Evolutionary conservation across 1,139 yeast genomes (phyloP).

Genomic region (Debaryomycetaceae sp.): DNA sequence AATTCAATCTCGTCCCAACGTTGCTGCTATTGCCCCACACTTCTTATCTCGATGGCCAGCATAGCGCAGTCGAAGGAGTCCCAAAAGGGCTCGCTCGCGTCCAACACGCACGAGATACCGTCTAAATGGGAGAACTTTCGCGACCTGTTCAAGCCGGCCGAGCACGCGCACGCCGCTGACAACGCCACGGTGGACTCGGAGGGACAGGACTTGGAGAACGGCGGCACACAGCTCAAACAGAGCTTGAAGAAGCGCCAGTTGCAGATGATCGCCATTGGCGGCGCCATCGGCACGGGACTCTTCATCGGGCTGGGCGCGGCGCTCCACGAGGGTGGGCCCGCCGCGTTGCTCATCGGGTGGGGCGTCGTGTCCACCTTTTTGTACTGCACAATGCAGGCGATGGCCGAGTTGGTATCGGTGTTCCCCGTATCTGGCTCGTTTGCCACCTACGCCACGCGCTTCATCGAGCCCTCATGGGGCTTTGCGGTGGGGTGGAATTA

Average conservation of each 20-base stretch:
- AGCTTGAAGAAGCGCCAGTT: conserved; percentile 30
- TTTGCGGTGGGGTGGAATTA: conserved; percentile 74
- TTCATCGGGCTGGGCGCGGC: conserved; percentile 37
- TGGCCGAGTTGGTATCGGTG: conserved; percentile 64
- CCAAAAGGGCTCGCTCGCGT: conserved; percentile 3
- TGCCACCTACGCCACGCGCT: conserved; percentile 60
- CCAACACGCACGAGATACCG: conserved; percentile 1
- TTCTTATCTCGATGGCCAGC: neutral
- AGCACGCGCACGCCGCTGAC: conserved; percentile 6
- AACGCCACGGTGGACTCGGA: conserved; percentile 4
- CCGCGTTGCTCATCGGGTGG: conserved; percentile 37
- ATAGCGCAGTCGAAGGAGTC: conserved; percentile 1
- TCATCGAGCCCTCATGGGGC: conserved; percentile 68
- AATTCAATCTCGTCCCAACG: conserved; percentile 1
- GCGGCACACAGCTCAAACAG: conserved; percentile 16
- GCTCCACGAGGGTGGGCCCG: conserved; percentile 34
- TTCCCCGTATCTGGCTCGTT: conserved; percentile 74
- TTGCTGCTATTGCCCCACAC: neutral
- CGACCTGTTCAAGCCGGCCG: conserved; percentile 34
- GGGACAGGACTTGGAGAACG: conserved; percentile 8
- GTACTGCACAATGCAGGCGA: conserved; percentile 63
- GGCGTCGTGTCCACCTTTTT: conserved; percentile 41
- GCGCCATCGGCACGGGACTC: conserved; percentile 36
- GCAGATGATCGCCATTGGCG: conserved; percentile 37
- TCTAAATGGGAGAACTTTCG: conserved; percentile 22